Base-by-base conservation (phyloP, 768 basidiomycete genomes). In the Termitomyces eurrhizus region DNA sequence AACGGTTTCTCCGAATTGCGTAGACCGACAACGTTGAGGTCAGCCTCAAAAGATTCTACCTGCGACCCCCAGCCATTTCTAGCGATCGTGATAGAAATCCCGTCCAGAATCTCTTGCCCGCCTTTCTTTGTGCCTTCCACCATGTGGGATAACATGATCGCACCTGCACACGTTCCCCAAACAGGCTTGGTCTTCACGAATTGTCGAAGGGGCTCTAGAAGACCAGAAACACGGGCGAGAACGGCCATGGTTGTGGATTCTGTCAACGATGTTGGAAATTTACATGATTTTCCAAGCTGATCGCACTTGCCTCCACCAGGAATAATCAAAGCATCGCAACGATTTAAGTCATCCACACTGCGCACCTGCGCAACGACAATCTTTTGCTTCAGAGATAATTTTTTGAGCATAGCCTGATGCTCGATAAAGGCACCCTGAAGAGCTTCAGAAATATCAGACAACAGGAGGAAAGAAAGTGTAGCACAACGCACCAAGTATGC, bases 81-180 rank as follows among this genome's bases (percentile, higher is more conserved):
- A 56, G 84, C 87, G 36, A 95, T 87, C 5, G 83, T 85, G 62
- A 96, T 80, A 4, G 87, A 84, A 67, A 97, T 83, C 8, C 89
- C 93, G 35, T 87, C 87, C 12, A 96, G 75, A 14, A 95, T 79
- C 66, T 95, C 91, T 71, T 96, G 94, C 1, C 93, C 93, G 35
- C 90, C 92, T 67, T 86, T 88, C 77, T 93, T 94, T 3, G 87
- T 83, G 48, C 89, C 88, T 48, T 88, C 84, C 3, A 93, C 83
- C 13, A 80, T 75, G 63, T 88, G 80, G 2, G 94, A 83, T 50
- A 98, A 83, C 21, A 98, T 77, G 56, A 98, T 97, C 44, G 95
- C 95, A 12, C 96, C 95, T 0, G 95, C 95, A 73, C 95, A 98
- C 0, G 94, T 97, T 3, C 95, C 95, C 94, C 94, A 98, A 2